phyloP scores from a whole-genome alignment of 2,329 filamentous ascomycete species.

The Chrysosporium keratinophilum region DNA sequence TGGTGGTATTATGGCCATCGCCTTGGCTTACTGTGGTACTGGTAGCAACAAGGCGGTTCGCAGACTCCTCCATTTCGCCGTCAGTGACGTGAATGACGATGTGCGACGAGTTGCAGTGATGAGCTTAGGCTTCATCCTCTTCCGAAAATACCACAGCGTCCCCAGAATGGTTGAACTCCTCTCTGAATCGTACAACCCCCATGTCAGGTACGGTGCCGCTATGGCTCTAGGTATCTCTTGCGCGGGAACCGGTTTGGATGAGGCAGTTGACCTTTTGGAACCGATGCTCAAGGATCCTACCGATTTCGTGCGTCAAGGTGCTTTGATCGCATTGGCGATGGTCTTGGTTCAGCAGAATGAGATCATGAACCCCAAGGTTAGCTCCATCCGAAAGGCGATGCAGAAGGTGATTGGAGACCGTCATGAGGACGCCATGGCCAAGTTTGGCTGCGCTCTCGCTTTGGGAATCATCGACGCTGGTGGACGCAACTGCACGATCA shows the following conservation, averaged over 20 bases:
- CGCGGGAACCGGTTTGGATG: slow-evolving; percentile 86
- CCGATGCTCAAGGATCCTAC: slow-evolving; percentile 99
- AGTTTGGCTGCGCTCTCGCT: slow-evolving; percentile 89
- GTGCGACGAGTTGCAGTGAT: slow-evolving; percentile 93
- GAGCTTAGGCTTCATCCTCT: slow-evolving; percentile 95
- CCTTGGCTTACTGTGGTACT: slow-evolving; percentile 90
- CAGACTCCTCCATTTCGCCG: slow-evolving; percentile 86
- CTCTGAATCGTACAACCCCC: slow-evolving; percentile 96
- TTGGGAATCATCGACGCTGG: slow-evolving; percentile 96
- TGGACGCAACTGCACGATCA: slow-evolving; percentile 96
- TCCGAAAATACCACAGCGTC: slow-evolving; percentile 93
- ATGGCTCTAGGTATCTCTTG: slow-evolving; percentile 98
- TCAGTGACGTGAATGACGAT: slow-evolving; percentile 96
- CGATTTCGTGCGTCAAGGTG: slow-evolving; percentile 95
- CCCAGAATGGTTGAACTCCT: slow-evolving; percentile 98
- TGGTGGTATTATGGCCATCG: slow-evolving; percentile 97
- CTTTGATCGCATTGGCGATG: slow-evolving; percentile 88
- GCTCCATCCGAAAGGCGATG: slow-evolving; percentile 79
- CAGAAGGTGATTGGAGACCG: slow-evolving; percentile 89
- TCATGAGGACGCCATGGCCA: slow-evolving; percentile 98
- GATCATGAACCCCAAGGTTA: slow-evolving; percentile 94
- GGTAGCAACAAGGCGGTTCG: slow-evolving; percentile 98
- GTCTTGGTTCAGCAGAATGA: slow-evolving; percentile 99
- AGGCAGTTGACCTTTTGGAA: slow-evolving; percentile 91
- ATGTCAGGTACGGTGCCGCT: slow-evolving; percentile 92